phyloP scores from a whole-genome alignment of 495 filamentous ascomycete genomes.

The Tuber brumale region DNA sequence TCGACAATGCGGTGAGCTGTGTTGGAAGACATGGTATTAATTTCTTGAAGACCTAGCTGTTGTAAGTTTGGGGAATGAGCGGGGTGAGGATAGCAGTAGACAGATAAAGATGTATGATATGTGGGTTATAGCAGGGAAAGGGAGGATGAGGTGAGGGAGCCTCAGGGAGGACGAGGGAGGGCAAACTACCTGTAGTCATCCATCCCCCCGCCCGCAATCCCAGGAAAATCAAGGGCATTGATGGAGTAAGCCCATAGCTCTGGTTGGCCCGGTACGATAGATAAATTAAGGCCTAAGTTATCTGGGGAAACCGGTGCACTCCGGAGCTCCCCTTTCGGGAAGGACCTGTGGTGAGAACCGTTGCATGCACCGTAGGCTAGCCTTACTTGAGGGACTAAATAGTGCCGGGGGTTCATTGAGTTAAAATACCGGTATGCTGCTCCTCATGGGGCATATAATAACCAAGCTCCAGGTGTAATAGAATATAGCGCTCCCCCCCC shows the following conservation, averaged over 20 bases:
- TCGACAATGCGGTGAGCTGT: conserved; percentile 22
- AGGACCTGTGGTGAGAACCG: neutral
- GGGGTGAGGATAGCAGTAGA: neutral
- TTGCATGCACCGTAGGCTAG: neutral
- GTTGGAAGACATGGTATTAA: neutral
- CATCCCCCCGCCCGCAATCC: neutral
- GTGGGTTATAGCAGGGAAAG: neutral
- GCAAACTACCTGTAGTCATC: neutral
- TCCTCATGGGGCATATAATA: neutral
- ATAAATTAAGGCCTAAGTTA: neutral
- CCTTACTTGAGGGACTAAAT: neutral
- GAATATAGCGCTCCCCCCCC: neutral
- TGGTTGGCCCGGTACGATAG: neutral
- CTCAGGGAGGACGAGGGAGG: neutral
- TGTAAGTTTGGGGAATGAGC: neutral
- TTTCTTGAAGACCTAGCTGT: neutral
- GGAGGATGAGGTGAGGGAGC: neutral
- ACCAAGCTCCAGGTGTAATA: neutral
- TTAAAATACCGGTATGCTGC: neutral
- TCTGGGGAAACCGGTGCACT: neutral
- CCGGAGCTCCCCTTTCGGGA: neutral
- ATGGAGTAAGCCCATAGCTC: neutral
- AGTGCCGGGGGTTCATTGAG: neutral
- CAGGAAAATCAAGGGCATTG: neutral
- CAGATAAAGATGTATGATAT: neutral